Percentiles rank a stretch among this genome's conserved stretches.
Conservation (phyloP, 1,139 yeast species). For the Blastobotrys aristatus region DNA sequence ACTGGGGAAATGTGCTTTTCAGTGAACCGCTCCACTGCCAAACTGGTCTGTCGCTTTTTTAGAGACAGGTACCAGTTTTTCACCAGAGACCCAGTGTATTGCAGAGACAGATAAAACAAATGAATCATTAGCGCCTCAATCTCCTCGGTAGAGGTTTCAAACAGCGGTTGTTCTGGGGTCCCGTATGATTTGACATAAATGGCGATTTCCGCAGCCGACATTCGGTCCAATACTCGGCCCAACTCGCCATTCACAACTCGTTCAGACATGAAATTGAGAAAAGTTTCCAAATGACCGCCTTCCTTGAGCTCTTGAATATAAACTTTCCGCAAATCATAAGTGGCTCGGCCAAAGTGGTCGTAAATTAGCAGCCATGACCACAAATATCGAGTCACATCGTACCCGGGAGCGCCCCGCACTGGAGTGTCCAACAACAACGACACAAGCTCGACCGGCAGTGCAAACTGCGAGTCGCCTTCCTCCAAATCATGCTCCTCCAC, state of each 20-base stretch:
- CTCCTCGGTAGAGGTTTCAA: conserved; percentile 32
- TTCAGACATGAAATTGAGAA: conserved; percentile 27
- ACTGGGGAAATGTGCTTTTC: conserved; percentile 57
- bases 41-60: conserved; percentile 53
- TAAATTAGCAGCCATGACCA: conserved; percentile 70
- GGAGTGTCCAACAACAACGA: conserved; percentile 28
- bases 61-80: conserved; percentile 68
- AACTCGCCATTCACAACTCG: conserved; percentile 14
- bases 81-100: conserved; percentile 59
- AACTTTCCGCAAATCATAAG: conserved; percentile 55
- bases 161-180: conserved; percentile 3
- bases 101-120: conserved; percentile 52
- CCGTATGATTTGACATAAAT: conserved; percentile 11
- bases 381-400: conserved; percentile 39
- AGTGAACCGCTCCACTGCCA: conserved; percentile 59
- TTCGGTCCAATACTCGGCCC: conserved; percentile 4
- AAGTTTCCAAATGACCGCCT: conserved; percentile 41
- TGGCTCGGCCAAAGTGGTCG: conserved; percentile 58
- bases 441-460: conserved; percentile 31
- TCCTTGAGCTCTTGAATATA: conserved; percentile 56
- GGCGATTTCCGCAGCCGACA: not conserved
- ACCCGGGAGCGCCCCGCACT: conserved; percentile 18
- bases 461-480: conserved; percentile 16
- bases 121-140: conserved; percentile 39
- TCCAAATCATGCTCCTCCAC: conserved; percentile 24